Percentiles rank a stretch among this genome's conserved stretches.
Evolutionary conservation across 2,329 filamentous ascomycete genomes (phyloP).

Genomic region (Ophiosphaerella herpotricha): DNA sequence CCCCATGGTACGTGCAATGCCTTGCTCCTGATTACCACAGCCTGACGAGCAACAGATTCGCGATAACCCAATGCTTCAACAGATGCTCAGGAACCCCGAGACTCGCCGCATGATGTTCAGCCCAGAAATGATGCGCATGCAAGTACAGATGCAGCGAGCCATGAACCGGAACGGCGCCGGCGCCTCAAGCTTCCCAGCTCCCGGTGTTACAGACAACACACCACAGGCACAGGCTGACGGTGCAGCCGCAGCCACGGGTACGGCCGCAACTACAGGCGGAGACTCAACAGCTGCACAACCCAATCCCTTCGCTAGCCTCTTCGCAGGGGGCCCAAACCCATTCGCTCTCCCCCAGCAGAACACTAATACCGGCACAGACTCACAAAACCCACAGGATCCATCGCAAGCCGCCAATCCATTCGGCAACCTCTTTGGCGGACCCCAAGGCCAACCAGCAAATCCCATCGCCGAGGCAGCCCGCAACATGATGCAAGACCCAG

Average conservation of each 20-base stretch:
- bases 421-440: slow-evolving; percentile 59
- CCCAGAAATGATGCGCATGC: slow-evolving; percentile 80
- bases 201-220: slow-evolving; percentile 87
- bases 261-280: slow-evolving; percentile 31
- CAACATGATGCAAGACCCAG: slow-evolving; percentile 61
- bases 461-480: slow-evolving; percentile 55
- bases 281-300: slow-evolving; percentile 21
- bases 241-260: slow-evolving; percentile 12
- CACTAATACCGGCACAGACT: slow-evolving; percentile 31
- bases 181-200: slow-evolving; percentile 76
- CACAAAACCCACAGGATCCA: slow-evolving; percentile 16
- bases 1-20: slow-evolving; percentile 55
- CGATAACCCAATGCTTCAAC: slow-evolving; percentile 83
- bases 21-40: not conserved
- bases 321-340: slow-evolving; percentile 48
- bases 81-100: slow-evolving; percentile 85
- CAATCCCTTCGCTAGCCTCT: slow-evolving; percentile 67
- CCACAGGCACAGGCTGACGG: slow-evolving; percentile 51
- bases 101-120: slow-evolving; percentile 94
- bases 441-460: slow-evolving; percentile 48
- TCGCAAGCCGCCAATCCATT: slow-evolving; percentile 38
- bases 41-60: slow-evolving; percentile 61
- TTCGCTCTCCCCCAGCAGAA: slow-evolving; percentile 37
- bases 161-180: slow-evolving; percentile 57
- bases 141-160: slow-evolving; percentile 77